Evolutionary conservation across 306 rosid species (phyloP).

Genomic region (Prunus mongolica): DNA sequence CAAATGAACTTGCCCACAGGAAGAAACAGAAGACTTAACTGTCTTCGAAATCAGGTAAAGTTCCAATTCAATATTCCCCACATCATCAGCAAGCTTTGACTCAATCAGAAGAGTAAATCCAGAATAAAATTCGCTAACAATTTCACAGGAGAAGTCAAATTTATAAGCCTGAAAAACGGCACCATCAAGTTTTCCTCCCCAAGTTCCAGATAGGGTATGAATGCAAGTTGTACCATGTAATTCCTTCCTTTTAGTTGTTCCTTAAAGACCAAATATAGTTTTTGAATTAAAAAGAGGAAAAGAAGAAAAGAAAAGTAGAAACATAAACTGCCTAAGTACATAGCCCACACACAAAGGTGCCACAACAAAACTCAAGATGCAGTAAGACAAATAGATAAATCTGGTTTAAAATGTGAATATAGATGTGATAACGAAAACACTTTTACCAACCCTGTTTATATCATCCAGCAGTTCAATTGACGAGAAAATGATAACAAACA

Average conservation of each 20-base stretch:
- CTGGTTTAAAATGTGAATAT: not conserved
- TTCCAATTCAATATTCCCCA: slow-evolving; percentile 67
- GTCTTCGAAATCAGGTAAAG: slow-evolving; percentile 63
- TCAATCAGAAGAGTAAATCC: slow-evolving; percentile 72
- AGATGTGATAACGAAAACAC: not conserved
- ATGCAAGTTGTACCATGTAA: slow-evolving; percentile 67
- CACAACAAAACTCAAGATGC: not conserved
- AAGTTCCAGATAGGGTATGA: slow-evolving; percentile 58
- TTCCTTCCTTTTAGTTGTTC: slow-evolving; percentile 90
- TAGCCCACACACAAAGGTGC: not conserved
- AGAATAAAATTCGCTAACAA: slow-evolving; percentile 50
- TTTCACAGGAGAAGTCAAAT: slow-evolving; percentile 62
- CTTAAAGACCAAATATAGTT: slow-evolving; percentile 45
- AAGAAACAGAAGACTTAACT: slow-evolving; percentile 67
- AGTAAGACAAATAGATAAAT: slow-evolving; percentile 5
- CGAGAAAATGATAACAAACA: not conserved
- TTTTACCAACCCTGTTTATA: not conserved
- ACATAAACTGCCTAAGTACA: slow-evolving; percentile 13
- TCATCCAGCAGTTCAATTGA: not conserved
- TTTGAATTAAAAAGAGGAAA: not conserved
- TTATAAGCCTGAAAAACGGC: slow-evolving; percentile 63
- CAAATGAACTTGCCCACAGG: slow-evolving; percentile 63
- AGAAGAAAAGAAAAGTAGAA: not conserved
- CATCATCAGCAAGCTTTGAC: slow-evolving; percentile 76
- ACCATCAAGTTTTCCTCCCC: slow-evolving; percentile 56